These are phyloP conservation scores for Phytophthora europaea DNA, from an alignment of 352 stramenopile genomes.

Conservation along the genomic window DNA sequence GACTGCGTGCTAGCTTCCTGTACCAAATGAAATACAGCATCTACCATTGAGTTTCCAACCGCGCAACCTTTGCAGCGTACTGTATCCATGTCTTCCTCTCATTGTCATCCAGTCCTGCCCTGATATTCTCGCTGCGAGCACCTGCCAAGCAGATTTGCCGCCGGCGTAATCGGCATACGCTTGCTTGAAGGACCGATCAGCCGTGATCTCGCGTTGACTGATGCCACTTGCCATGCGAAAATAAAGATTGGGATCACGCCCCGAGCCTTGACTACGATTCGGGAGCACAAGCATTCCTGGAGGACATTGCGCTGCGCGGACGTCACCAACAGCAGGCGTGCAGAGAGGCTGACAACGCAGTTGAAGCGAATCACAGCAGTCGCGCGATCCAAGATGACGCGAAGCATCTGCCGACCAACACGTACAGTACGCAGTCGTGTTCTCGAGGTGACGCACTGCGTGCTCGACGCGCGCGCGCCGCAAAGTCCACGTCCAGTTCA, in stretches of 20 bases:
- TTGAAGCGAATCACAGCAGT: conserved; percentile 12
- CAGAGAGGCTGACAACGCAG: neutral
- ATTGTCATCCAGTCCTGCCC: neutral
- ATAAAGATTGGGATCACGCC: conserved; percentile 15
- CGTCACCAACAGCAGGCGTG: conserved; percentile 23
- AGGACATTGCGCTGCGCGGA: conserved; percentile 1
- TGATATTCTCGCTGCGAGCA: conserved; percentile 16
- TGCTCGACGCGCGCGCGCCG: conserved; percentile 4
- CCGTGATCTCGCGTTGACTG: conserved; percentile 15
- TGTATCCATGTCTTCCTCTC: neutral
- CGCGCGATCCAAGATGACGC: neutral
- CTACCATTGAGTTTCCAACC: conserved; percentile 17
- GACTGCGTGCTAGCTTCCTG: conserved; percentile 38
- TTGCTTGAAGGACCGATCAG: neutral
- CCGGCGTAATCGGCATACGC: conserved; percentile 16
- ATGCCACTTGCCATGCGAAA: conserved; percentile 26
- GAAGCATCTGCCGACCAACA: neutral
- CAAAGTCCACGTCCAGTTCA: conserved; percentile 5
- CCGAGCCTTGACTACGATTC: conserved; percentile 14
- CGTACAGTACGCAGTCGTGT: neutral
- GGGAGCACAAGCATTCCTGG: conserved; percentile 13
- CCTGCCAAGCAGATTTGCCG: conserved; percentile 11
- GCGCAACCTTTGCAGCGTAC: neutral
- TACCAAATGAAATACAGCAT: conserved; percentile 44
- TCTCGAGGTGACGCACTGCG: neutral